Evolutionary conservation across 345 rosid genomes (phyloP).

Genomic region (Pseudoturritis turrita): DNA sequence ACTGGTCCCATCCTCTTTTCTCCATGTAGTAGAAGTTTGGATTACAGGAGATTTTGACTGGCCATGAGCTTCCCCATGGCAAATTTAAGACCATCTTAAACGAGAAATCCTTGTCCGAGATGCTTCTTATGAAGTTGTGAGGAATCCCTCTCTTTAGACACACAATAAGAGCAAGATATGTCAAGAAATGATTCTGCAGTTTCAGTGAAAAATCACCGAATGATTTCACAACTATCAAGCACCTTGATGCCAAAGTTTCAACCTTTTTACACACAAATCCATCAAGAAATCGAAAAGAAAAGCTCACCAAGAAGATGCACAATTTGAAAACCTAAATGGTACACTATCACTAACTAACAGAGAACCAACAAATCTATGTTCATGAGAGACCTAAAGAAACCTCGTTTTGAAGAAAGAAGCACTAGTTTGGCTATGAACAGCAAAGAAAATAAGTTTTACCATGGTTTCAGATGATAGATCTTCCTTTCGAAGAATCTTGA

Average conservation of each 20-base stretch:
- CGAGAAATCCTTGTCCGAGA: not conserved
- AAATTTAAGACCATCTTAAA: slow-evolving; percentile 7
- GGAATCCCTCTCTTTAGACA: slow-evolving; percentile 22
- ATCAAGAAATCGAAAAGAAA: not conserved
- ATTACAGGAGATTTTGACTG: not conserved
- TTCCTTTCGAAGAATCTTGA: slow-evolving; percentile 6
- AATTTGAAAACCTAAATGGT: not conserved
- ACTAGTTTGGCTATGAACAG: not conserved
- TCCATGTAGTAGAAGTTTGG: slow-evolving; percentile 18
- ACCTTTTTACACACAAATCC: not conserved
- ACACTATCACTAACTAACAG: not conserved
- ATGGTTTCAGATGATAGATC: not conserved
- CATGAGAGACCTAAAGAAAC: not conserved
- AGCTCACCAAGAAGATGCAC: not conserved
- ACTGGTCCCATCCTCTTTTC: slow-evolving; percentile 18
- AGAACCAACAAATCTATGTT: not conserved
- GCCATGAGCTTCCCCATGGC: slow-evolving; percentile 28
- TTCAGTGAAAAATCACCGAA: not conserved
- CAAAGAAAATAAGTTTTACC: not conserved
- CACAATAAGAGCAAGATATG: not conserved
- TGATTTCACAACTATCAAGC: not conserved
- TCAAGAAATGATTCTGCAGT: not conserved
- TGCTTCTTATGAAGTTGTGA: not conserved
- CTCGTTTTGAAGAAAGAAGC: not conserved
- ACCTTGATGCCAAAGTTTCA: not conserved